Evolutionary conservation across 2,329 filamentous ascomycete species (phyloP).

Genomic region (Hypoxylon sp.): DNA sequence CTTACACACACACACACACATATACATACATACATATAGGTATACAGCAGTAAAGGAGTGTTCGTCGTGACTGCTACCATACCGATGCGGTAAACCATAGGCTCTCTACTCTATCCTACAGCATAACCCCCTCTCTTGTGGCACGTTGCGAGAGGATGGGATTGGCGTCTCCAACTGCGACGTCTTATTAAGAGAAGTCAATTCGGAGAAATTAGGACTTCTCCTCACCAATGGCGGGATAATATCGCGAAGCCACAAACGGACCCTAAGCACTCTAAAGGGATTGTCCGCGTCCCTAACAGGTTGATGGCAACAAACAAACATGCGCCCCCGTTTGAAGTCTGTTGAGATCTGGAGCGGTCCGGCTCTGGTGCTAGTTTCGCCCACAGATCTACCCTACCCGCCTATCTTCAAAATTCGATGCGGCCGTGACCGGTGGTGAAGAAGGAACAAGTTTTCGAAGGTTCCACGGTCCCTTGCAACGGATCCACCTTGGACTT

Average conservation of each 20-base stretch:
- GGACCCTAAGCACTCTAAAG: slow-evolving; percentile 26
- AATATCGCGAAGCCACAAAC: slow-evolving; percentile 33
- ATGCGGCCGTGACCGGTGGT: slow-evolving; percentile 23
- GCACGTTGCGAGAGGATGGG: slow-evolving; percentile 34
- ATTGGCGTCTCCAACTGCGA: slow-evolving; percentile 34
- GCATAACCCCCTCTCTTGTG: slow-evolving; percentile 36
- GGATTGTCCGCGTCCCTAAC: slow-evolving; percentile 34
- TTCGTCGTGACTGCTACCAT: slow-evolving; percentile 28
- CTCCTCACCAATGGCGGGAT: slow-evolving; percentile 29
- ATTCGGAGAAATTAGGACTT: slow-evolving; percentile 33
- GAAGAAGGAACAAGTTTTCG: slow-evolving; percentile 31
- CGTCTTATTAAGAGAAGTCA: slow-evolving; percentile 27
- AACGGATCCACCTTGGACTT: slow-evolving; percentile 28
- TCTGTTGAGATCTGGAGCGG: slow-evolving; percentile 40
- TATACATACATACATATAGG: no score
- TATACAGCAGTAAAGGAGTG: no score
- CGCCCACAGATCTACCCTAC: slow-evolving; percentile 30
- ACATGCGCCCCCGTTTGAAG: slow-evolving; percentile 17
- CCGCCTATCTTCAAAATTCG: slow-evolving; percentile 15
- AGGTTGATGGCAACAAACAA: slow-evolving; percentile 23
- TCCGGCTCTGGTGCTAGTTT: slow-evolving; percentile 29
- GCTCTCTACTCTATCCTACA: slow-evolving; percentile 15
- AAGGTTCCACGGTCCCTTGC: slow-evolving; percentile 39
- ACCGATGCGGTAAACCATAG: slow-evolving; percentile 28
- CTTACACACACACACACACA: no score